Base-by-base conservation (phyloP, 208 protist species). In the Crithidia thermophila region DNA sequence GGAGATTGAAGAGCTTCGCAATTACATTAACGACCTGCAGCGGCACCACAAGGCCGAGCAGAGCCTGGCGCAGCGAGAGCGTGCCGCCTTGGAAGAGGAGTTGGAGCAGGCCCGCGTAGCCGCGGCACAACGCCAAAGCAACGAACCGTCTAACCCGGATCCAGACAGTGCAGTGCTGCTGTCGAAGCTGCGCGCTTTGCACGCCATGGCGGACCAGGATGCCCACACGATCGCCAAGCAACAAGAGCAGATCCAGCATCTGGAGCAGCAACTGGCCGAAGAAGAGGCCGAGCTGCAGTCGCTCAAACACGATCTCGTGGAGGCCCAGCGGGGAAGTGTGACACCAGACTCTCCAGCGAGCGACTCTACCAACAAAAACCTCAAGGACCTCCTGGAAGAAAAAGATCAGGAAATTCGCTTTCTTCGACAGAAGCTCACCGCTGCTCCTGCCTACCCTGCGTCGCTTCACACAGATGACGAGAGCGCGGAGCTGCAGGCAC, bases 281-380 rank as follows among this genome's bases (percentile, higher is more conserved):
- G 33, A 20, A 0, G 25, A 37, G 7, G 45, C 55, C 10, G 59
- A 53, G 51, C 0, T 67, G 30, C 47, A 67, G 46, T 34, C 37
- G n/a, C 52, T 75, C 33, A 21, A 75, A 40, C 34, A 63, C 42
- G n/a, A 42, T 23, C 33, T 68, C 23, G 66, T 34, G 13, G 56
- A n/a, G n/a, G n/a, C n/a, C n/a, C n/a, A n/a, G n/a, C n/a, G n/a
- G n/a, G n/a, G n/a, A n/a, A n/a, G n/a, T n/a, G n/a, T n/a, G n/a
- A n/a, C n/a, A n/a, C n/a, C n/a, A n/a, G n/a, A n/a, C n/a, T n/a
- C n/a, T n/a, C n/a, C n/a, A n/a, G n/a, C n/a, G n/a, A n/a, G n/a
- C n/a, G n/a, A n/a, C n/a, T n/a, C n/a, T n/a, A n/a, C n/a, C n/a
- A n/a, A n/a, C n/a, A n/a, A n/a, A n/a, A n/a, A n/a, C n/a, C n/a